Evolutionary conservation across 106 monocot genomes (phyloP).

Genomic region (Dioscorea zingiberensis): DNA sequence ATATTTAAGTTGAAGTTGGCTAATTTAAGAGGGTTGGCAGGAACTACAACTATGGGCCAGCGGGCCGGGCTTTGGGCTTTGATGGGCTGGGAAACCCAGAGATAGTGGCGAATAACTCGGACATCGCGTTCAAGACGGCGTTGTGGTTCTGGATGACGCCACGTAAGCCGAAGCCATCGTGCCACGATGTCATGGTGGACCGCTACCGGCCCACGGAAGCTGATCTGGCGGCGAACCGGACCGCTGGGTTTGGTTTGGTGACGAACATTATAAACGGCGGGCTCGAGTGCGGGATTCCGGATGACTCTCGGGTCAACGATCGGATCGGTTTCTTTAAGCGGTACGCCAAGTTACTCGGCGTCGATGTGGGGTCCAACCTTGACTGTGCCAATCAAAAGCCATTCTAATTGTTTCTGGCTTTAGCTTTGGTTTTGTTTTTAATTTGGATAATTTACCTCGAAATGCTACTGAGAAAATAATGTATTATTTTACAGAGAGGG

Average conservation of each 20-base stretch:
- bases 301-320: constrained; percentile 28
- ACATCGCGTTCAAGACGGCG: constrained; percentile 68
- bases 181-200: constrained; percentile 92
- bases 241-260: constrained; percentile 70
- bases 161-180: constrained; percentile 55
- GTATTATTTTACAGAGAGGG: no score
- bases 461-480: no score
- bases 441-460: no score
- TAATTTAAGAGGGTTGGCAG: constrained; percentile 14
- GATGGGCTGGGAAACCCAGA: constrained; percentile 82
- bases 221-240: constrained; percentile 56
- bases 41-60: constrained; percentile 94
- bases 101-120: constrained; percentile 55
- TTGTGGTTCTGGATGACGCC: constrained; percentile 95
- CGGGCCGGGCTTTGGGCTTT: constrained; percentile 74
- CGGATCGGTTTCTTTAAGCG: constrained; percentile 49
- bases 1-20: no score
- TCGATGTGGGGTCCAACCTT: constrained; percentile 48
- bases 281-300: constrained; percentile 50
- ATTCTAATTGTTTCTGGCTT: constrained; percentile 8
- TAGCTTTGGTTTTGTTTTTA: background rate
- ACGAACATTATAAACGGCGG: constrained; percentile 84
- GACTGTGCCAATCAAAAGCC: constrained; percentile 54
- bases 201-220: constrained; percentile 41
- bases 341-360: constrained; percentile 37